Percentiles rank a stretch among this genome's conserved stretches.
Conservation (phyloP, 2,329 filamentous ascomycete genomes). For the Monosporascus sp. region DNA sequence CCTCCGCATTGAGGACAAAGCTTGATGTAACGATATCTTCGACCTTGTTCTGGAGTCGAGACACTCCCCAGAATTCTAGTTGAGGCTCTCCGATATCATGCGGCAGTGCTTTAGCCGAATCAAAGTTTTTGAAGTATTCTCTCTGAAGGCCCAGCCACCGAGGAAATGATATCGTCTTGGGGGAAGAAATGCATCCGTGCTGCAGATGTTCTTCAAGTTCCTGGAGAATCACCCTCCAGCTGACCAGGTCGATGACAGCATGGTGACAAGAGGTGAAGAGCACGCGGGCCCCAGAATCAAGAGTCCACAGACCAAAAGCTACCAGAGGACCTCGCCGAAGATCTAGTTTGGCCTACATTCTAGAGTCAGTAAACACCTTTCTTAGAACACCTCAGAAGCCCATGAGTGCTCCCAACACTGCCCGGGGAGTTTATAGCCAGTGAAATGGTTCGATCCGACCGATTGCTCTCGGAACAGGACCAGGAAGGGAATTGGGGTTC, state of each 20-base stretch:
- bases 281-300: slow-evolving; percentile 12
- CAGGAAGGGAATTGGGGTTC: too few relatives aligned
- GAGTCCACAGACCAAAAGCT: slow-evolving; percentile 15
- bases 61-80: not conserved
- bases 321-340: slow-evolving; percentile 17
- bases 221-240: slow-evolving; percentile 38
- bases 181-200: slow-evolving; percentile 4
- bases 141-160: slow-evolving; percentile 32
- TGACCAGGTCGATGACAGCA: slow-evolving; percentile 37
- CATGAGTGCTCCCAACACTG: too few relatives aligned
- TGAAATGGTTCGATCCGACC: too few relatives aligned
- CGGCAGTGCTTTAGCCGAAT: not conserved
- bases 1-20: slow-evolving; percentile 32
- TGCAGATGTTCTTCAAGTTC: slow-evolving; percentile 36
- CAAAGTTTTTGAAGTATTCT: slow-evolving; percentile 19
- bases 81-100: slow-evolving; percentile 6
- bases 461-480: too few relatives aligned
- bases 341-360: slow-evolving; percentile 7
- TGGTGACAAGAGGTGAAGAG: slow-evolving; percentile 31
- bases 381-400: too few relatives aligned
- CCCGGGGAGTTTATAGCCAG: too few relatives aligned
- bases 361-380: too few relatives aligned
- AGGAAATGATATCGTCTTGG: slow-evolving; percentile 27
- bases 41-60: not conserved
- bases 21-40: slow-evolving; percentile 3